A percentile compares a stretch with the other conserved stretches of the same genome.
Conservation (phyloP, 2,329 filamentous ascomycete species). For the Cladobotryum mycophilum region DNA sequence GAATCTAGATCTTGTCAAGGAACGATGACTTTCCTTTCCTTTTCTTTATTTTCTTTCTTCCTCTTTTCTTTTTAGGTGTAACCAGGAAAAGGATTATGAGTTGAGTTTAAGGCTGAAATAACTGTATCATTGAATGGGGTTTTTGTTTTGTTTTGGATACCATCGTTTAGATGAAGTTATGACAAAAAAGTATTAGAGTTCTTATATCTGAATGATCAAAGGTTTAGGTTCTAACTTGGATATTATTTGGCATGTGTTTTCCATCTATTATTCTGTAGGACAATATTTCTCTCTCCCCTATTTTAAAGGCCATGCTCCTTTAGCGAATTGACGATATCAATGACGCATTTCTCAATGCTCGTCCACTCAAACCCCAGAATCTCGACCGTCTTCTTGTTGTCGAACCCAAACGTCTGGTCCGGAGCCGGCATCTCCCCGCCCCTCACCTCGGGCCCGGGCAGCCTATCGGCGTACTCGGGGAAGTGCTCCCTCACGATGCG, state of each 20-base stretch:
- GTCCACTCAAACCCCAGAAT: constrained; percentile 58
- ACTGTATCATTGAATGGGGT: background rate
- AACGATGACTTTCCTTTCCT: background rate
- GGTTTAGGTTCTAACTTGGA: background rate
- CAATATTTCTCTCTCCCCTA: too few relatives aligned
- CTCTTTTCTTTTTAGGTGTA: background rate
- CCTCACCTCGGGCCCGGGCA: constrained; percentile 39
- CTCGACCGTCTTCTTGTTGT: constrained; percentile 54
- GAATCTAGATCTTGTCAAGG: constrained; percentile 12
- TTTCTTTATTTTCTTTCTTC: background rate
- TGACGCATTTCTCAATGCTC: constrained; percentile 53
- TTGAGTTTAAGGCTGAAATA: background rate
- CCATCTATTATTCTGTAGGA: background rate
- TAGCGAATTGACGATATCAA: constrained; percentile 59
- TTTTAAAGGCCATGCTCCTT: constrained; percentile 34
- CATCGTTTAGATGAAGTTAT: too few relatives aligned
- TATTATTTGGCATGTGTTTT: constrained; percentile 3
- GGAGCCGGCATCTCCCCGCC: constrained; percentile 37
- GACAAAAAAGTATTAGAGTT: background rate
- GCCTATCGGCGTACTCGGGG: constrained; percentile 40
- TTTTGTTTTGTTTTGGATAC: too few relatives aligned
- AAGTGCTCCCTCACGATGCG: constrained; percentile 41
- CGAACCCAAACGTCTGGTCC: constrained; percentile 43
- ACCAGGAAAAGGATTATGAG: background rate
- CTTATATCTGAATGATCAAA: background rate